These are phyloP conservation scores for Microsporum canis DNA, from an alignment of 2,329 filamentous ascomycete species.

Conservation along the genomic window DNA sequence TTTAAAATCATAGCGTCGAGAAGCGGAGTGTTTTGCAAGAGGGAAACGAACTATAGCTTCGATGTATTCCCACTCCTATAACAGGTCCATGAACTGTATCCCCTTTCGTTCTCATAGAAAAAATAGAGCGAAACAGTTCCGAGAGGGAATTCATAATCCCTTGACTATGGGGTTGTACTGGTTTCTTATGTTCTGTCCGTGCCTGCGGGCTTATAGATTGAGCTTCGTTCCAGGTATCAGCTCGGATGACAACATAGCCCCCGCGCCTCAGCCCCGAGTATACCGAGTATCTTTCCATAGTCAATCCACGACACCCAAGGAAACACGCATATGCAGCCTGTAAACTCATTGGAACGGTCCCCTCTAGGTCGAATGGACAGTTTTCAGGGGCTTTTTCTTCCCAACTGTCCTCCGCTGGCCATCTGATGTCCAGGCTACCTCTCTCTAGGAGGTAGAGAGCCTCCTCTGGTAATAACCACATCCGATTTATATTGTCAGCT, in stretches of 20 bases:
- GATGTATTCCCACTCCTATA: constrained; percentile 43
- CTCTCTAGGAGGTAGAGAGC: constrained; percentile 80
- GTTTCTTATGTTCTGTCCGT: constrained; percentile 2
- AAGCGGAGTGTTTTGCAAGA: not conserved
- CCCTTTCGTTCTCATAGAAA: constrained; percentile 18
- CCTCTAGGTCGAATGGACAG: constrained; percentile 39
- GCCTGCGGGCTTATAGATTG: not conserved
- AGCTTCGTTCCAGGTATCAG: constrained; percentile 40
- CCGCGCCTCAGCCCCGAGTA: constrained; percentile 72
- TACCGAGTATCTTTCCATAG: constrained; percentile 74
- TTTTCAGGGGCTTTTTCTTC: constrained; percentile 19
- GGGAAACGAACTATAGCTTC: constrained; percentile 37
- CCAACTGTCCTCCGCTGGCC: constrained; percentile 45
- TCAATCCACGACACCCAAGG: constrained; percentile 54
- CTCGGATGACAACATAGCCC: constrained; percentile 71
- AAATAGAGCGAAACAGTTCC: constrained; percentile 26
- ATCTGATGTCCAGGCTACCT: constrained; percentile 77
- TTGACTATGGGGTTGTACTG: constrained; percentile 8
- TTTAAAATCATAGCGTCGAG: not conserved
- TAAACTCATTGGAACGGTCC: constrained; percentile 72
- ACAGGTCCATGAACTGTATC: constrained; percentile 38
- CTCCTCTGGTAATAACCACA: constrained; percentile 87
- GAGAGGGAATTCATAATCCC: constrained; percentile 24
- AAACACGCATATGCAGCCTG: constrained; percentile 83
- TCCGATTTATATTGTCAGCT: constrained; percentile 49